phyloP scores from a whole-genome alignment of 805 yeast species.

The Maudiozyma turicensis region DNA sequence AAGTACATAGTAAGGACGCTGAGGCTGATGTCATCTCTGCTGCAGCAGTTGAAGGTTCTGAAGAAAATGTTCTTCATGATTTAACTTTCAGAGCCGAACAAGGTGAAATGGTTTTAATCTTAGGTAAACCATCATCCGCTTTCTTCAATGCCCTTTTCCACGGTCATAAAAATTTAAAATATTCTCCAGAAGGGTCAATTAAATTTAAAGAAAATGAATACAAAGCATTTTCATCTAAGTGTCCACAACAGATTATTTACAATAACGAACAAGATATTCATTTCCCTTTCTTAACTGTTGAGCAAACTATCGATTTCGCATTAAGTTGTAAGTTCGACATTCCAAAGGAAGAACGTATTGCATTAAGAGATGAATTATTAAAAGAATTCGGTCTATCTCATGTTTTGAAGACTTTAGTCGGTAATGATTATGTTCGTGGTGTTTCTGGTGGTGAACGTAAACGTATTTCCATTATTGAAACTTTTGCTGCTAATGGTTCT shows the following conservation, averaged over 20 bases:
- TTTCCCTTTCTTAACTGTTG: conserved; percentile 46
- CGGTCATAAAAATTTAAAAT: conserved; percentile 11
- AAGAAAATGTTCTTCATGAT: conserved; percentile 7
- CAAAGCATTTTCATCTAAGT: conserved; percentile 11
- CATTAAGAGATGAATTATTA: conserved; percentile 20
- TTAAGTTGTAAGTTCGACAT: conserved; percentile 35
- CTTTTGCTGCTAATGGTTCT: conserved; percentile 36
- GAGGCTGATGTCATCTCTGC: conserved; percentile 1
- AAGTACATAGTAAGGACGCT: not conserved
- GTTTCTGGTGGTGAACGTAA: conserved; percentile 62
- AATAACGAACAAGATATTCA: conserved; percentile 48
- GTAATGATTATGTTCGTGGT: conserved; percentile 54
- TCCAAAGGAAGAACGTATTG: conserved; percentile 19
- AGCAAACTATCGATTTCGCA: conserved; percentile 48
- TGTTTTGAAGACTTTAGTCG: conserved; percentile 49
- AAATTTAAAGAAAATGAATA: conserved; percentile 17
- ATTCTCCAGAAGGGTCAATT: conserved; percentile 15
- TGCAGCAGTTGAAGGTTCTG: not conserved
- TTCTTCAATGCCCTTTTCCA: conserved; percentile 17
- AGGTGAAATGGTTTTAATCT: conserved; percentile 23
- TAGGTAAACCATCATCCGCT: conserved; percentile 20
- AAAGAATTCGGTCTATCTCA: conserved; percentile 39
- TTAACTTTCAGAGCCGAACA: conserved; percentile 16
- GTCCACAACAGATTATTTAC: conserved; percentile 24
- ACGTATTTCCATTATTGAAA: conserved; percentile 56